Evolutionary conservation across 768 basidiomycete species (phyloP).

Genomic region (Crassisporium funariophilum): DNA sequence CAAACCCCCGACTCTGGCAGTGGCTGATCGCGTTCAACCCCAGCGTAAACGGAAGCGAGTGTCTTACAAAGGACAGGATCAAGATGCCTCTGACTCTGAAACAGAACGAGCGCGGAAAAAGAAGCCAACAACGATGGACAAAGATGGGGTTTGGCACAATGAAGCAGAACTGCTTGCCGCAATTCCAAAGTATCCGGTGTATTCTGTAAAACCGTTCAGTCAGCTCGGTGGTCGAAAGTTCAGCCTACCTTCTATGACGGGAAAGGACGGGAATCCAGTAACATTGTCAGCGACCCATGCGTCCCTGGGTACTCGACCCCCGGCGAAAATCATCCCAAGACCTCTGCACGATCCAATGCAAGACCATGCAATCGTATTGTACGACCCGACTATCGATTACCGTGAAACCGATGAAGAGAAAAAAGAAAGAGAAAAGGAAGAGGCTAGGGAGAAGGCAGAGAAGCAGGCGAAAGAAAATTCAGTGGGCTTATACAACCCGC

Average conservation of each 20-base stretch:
- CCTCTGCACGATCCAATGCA: slow-evolving; percentile 98
- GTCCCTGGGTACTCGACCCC: slow-evolving; percentile 85
- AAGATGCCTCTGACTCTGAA: slow-evolving; percentile 60
- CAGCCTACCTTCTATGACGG: slow-evolving; percentile 80
- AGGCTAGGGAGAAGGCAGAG: slow-evolving; percentile 61
- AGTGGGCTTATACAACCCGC: slow-evolving; percentile 82
- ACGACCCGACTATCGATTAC: slow-evolving; percentile 95
- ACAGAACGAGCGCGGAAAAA: slow-evolving; percentile 55
- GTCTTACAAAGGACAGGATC: slow-evolving; percentile 77
- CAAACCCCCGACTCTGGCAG: slow-evolving; percentile 63
- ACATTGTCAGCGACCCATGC: slow-evolving; percentile 59
- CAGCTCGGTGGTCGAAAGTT: slow-evolving; percentile 62
- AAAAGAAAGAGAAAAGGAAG: slow-evolving; percentile 72
- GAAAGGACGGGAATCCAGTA: slow-evolving; percentile 67
- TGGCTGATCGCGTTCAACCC: slow-evolving; percentile 58
- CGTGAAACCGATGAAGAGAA: slow-evolving; percentile 87
- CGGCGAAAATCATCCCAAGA: slow-evolving; percentile 78
- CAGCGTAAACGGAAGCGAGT: slow-evolving; percentile 86
- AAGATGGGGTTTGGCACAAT: slow-evolving; percentile 54
- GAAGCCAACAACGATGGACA: slow-evolving; percentile 65
- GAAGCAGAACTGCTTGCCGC: slow-evolving; percentile 64
- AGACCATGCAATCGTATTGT: slow-evolving; percentile 96
- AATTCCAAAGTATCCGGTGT: slow-evolving; percentile 75
- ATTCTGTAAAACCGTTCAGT: slow-evolving; percentile 77
- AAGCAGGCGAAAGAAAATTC: slow-evolving; percentile 70